Evolutionary conservation across 23 red algal genomes (phyloP), one percentile per base, ranked within the genome.

Genomic region (Agarophyton chilense): DNA sequence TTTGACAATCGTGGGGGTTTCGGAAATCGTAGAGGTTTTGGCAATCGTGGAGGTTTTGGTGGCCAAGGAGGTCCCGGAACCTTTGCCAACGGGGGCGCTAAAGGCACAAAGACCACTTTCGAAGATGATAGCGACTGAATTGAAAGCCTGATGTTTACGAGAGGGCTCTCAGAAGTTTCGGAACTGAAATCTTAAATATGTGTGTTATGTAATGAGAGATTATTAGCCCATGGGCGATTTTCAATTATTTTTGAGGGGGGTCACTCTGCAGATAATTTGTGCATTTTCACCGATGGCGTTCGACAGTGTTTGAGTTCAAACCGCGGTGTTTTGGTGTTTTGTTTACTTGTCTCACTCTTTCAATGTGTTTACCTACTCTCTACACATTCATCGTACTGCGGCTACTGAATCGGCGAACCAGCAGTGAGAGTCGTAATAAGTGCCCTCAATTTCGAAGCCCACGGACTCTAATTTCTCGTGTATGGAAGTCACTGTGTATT

Each of bases 381-480:
- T 40, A 49, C 7, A 46, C 19, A 34, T 21, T 66, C 32, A 36
- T 66, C 19, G 24, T 62, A 72, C 64, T 26, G 34, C 43, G 26
- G 60, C 60, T 52, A 91, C 56, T 3, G 89, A 72, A 81, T 98
- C 95, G 8, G 89, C 85, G 65, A 98, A 98, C 83, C 95, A 89
- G 56, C 73, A 33, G 12, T 19, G 60, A 19, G 52, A 53, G 65
- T 98, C 95, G 3, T 74, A 90, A 26, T 94, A 93, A 41, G 62
- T 62, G 42, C 60, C 83, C 43, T 52, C 19, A 53, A 89, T 74
- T 21, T 46, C 44, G 43, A 94, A 94, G 53, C 95, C 95, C 13
- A 85, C 86, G 35, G 53, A 68, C 18, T 74, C 33, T 32, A 83
- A 63, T 32, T 79, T 60, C 26, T 63, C 33, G 50, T 72, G 22